Conservation (phyloP, 1,139 yeast species). For the Pichia norvegensis region DNA sequence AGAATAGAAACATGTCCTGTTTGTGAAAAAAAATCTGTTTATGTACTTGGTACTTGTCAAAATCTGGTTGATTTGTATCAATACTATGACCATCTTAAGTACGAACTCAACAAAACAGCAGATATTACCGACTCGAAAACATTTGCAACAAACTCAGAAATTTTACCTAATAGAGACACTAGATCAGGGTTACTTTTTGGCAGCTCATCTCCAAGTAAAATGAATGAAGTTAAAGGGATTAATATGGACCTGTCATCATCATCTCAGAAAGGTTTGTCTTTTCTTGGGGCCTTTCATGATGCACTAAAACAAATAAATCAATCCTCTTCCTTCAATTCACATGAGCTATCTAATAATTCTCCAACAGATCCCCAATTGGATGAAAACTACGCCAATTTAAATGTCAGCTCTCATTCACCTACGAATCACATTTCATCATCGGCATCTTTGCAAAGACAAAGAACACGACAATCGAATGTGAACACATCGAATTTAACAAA, state of each 20-base stretch:
- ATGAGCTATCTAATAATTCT: background rate
- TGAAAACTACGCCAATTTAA: background rate
- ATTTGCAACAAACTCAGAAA: slow-evolving; percentile 6
- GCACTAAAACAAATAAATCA: slow-evolving; percentile 23
- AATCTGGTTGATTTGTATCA: slow-evolving; percentile 45
- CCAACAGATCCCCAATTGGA: background rate
- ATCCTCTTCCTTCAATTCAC: slow-evolving; percentile 9
- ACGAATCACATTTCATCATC: slow-evolving; percentile 17
- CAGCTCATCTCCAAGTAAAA: background rate
- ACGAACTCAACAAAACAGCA: slow-evolving; percentile 9
- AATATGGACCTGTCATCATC: background rate
- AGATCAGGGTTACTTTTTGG: slow-evolving; percentile 2
- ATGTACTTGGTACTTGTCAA: slow-evolving; percentile 37
- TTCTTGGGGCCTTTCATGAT: slow-evolving; percentile 29
- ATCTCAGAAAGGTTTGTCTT: slow-evolving; percentile 11
- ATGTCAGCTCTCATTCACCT: slow-evolving; percentile 11
- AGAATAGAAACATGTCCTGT: slow-evolving; percentile 38
- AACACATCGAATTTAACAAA: slow-evolving; percentile 21
- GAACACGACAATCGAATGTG: slow-evolving; percentile 12
- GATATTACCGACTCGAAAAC: background rate
- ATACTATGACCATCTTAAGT: slow-evolving; percentile 28
- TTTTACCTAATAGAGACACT: background rate
- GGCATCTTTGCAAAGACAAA: slow-evolving; percentile 16
- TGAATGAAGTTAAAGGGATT: background rate
- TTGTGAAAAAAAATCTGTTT: slow-evolving; percentile 34